Conservation (phyloP, 495 filamentous ascomycete species). For the Trichoderma virens region DNA sequence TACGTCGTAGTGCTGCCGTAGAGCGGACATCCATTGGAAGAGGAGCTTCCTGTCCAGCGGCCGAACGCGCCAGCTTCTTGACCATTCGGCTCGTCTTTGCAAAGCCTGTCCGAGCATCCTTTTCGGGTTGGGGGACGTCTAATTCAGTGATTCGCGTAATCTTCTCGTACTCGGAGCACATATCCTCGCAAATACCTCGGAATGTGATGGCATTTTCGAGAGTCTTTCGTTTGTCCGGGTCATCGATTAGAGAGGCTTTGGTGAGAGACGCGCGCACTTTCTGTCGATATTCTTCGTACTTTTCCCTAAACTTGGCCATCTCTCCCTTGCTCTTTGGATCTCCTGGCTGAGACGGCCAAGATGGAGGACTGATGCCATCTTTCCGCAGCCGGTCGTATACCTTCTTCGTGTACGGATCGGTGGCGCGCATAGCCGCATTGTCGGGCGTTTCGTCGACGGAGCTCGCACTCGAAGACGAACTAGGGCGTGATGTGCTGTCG, state of each 20-base stretch:
- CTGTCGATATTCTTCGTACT: slow-evolving; percentile 57
- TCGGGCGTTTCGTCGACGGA: slow-evolving; percentile 2
- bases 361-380: slow-evolving; percentile 36
- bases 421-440: background rate
- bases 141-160: slow-evolving; percentile 65
- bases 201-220: slow-evolving; percentile 81
- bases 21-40: slow-evolving; percentile 89
- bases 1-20: slow-evolving; percentile 61
- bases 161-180: slow-evolving; percentile 90
- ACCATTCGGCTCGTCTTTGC: slow-evolving; percentile 43
- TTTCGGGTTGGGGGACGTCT: slow-evolving; percentile 49
- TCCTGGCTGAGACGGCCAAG: slow-evolving; percentile 35
- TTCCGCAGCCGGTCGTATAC: slow-evolving; percentile 33
- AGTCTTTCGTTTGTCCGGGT: slow-evolving; percentile 75
- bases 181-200: slow-evolving; percentile 80
- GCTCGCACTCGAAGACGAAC: slow-evolving; percentile 7
- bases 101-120: slow-evolving; percentile 31
- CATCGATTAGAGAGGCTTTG: slow-evolving; percentile 68
- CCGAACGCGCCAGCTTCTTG: slow-evolving; percentile 83
- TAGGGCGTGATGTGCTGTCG: slow-evolving; percentile 1
- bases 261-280: slow-evolving; percentile 63
- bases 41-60: slow-evolving; percentile 85
- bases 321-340: slow-evolving; percentile 32
- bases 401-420: slow-evolving; percentile 30
- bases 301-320: slow-evolving; percentile 36